A percentile compares a stretch with the other conserved stretches of the same genome.
These are phyloP conservation scores for Neospermospora avenae DNA, from an alignment of 2,329 filamentous ascomycete species.

Conservation along the genomic window DNA sequence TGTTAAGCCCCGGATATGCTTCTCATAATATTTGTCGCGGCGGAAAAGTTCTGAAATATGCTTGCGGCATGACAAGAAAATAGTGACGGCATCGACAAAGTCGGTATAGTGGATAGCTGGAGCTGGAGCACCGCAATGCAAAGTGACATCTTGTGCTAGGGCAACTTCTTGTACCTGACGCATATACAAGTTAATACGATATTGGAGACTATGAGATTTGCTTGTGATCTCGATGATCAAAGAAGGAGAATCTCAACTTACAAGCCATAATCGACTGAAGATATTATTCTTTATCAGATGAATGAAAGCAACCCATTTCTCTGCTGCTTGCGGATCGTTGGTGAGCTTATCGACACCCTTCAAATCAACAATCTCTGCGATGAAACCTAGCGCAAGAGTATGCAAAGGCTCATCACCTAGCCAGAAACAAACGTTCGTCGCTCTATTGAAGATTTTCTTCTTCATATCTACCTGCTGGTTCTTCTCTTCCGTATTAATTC, in stretches of 20 bases:
- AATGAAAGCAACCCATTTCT: constrained; percentile 11
- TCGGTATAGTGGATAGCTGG: constrained; percentile 13
- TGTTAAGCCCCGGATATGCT: constrained; percentile 3
- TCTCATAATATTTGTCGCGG: neutral
- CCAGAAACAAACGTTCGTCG: constrained; percentile 21
- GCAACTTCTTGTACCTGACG: constrained; percentile 18
- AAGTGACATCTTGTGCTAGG: constrained; percentile 10
- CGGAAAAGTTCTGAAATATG: constrained; percentile 7
- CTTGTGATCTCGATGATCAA: too few species aligned
- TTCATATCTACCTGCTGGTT: constrained; percentile 24
- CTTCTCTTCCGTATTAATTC: constrained; percentile 24
- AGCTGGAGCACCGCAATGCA: constrained; percentile 33
- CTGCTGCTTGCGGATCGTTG: constrained; percentile 2
- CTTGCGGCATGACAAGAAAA: constrained; percentile 13
- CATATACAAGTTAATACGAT: too few species aligned
- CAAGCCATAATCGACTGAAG: constrained; percentile 19
- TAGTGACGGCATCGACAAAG: constrained; percentile 19
- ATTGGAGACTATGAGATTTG: too few species aligned
- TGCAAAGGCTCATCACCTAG: constrained; percentile 13
- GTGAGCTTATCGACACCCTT: constrained; percentile 12
- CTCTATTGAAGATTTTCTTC: constrained; percentile 12
- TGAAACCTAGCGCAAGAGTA: constrained; percentile 12
- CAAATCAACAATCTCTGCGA: constrained; percentile 12
- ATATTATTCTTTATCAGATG: constrained; percentile 13
- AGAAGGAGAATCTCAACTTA: too few species aligned